Base-by-base conservation (phyloP, 140 eudicot genomes). In the Artemisia princeps region DNA sequence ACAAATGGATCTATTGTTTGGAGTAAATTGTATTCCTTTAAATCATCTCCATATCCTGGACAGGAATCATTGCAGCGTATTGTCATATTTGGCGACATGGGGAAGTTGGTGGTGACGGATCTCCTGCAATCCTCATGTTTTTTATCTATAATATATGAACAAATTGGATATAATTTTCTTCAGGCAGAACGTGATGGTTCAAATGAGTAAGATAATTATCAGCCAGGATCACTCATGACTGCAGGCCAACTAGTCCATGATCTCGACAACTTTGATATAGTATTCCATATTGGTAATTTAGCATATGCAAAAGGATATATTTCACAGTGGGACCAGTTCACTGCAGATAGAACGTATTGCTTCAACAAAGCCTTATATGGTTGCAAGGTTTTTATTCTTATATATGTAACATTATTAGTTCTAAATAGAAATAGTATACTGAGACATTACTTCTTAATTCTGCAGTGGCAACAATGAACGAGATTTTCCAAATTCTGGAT, bases 131-230 rank as follows among this genome's bases (percentile, higher is more conserved):
- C 24, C 55, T 6, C 26, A 8, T 28, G 0, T n/a, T 10, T n/a
- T 4, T 10, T 44, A 2, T 24, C 15, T 46, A 7, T 13, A 65
- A 33, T 14, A 68, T 0, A 7, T 17, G 13, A 61, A 16, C 13
- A 61, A 3, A 8, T 3, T 12, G 5, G 3, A 52, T 65, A 15
- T 8, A 12, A 2, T 30, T 61, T 37, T 19, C 6, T 76, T 61
- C 75, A 87, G 95, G 90, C 78, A 48, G 95, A 87, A 76, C 69
- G 78, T 23, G 89, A 88, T 76, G 95, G 94, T 58, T 88, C 89
- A 13, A 85, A 85, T 57, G 94, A 84, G 73, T 80, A 78, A 19
- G 79, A 56, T 14, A 73, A 76, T 66, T 80, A 66, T 64, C 85
- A 88, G 64, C 83, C 78, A 3, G 96, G 89, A 13, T 80, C 95